phyloP scores from a whole-genome alignment of 176 grass and related monocot species.

The Triticum urartu region DNA sequence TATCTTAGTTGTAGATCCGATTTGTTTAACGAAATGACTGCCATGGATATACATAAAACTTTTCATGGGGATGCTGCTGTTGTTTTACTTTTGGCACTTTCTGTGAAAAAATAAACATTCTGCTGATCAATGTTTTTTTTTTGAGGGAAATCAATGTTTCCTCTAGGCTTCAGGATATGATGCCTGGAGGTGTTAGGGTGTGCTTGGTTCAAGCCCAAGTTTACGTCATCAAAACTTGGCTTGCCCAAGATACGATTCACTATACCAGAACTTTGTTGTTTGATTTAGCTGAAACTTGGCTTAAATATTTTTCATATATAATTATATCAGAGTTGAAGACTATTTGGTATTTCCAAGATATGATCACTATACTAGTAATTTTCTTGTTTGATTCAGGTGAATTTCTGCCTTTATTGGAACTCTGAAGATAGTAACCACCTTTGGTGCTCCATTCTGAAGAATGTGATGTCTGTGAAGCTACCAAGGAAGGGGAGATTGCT shows the following conservation, averaged over 20 bases:
- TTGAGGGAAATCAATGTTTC: neutral
- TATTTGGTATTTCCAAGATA: neutral
- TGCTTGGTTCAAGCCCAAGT: neutral
- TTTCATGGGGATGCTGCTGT: too few relatives aligned
- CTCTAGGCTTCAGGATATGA: constrained; percentile 46
- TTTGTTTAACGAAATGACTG: neutral
- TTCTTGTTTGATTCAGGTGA: constrained; percentile 1
- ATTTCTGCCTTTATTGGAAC: neutral
- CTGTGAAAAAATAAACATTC: neutral
- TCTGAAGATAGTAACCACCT: neutral
- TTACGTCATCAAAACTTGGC: neutral
- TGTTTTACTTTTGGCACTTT: neutral
- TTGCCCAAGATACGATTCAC: neutral
- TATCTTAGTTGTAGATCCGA: neutral
- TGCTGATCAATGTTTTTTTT: constrained; percentile 20
- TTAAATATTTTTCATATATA: neutral
- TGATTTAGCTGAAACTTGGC: neutral
- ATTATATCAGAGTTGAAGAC: neutral
- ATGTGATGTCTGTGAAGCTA: neutral
- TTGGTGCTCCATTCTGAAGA: neutral
- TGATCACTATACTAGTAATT: neutral
- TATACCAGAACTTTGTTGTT: neutral
- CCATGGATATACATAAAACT: neutral
- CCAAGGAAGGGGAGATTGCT: constrained; percentile 35
- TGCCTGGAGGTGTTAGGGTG: constrained; percentile 38